phyloP scores from a whole-genome alignment of 768 basidiomycete species.

The Leccinellum luteum region DNA sequence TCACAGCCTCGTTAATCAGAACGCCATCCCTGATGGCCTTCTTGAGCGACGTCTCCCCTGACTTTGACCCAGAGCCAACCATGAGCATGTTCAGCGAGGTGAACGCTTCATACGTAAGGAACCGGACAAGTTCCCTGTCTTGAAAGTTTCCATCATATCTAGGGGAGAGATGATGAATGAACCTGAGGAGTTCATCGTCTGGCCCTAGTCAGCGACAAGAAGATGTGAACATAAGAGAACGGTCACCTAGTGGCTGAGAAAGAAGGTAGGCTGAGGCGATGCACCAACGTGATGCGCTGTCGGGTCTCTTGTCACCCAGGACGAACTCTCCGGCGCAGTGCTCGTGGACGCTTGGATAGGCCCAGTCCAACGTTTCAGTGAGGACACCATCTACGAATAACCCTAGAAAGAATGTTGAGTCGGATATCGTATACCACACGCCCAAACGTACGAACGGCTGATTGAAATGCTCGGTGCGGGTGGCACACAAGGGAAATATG shows the following conservation, averaged over 20 bases:
- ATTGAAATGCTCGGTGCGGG: conserved; percentile 51
- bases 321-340: conserved; percentile 39
- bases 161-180: conserved; percentile 81
- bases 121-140: conserved; percentile 63
- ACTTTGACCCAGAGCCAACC: conserved; percentile 45
- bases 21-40: conserved; percentile 42
- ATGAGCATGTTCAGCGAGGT: conserved; percentile 83
- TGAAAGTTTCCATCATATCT: conserved; percentile 77
- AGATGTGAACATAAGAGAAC: not conserved
- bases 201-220: conserved; percentile 12
- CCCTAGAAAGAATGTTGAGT: conserved; percentile 39
- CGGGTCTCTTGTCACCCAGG: conserved; percentile 52
- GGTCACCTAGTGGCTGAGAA: conserved; percentile 53
- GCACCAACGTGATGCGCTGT: conserved; percentile 52
- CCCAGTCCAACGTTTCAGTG: conserved; percentile 58
- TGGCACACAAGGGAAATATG: conserved; percentile 69
- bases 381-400: conserved; percentile 74
- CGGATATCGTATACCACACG: not conserved
- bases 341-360: conserved; percentile 56
- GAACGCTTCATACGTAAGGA: conserved; percentile 82
- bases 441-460: conserved; percentile 56
- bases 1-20: conserved; percentile 35
- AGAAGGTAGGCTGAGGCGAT: conserved; percentile 65
- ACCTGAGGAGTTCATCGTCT: conserved; percentile 71
- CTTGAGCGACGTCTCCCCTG: conserved; percentile 37